Conservation (phyloP, 2,329 filamentous ascomycete species). For the Aspergillus sergii region DNA sequence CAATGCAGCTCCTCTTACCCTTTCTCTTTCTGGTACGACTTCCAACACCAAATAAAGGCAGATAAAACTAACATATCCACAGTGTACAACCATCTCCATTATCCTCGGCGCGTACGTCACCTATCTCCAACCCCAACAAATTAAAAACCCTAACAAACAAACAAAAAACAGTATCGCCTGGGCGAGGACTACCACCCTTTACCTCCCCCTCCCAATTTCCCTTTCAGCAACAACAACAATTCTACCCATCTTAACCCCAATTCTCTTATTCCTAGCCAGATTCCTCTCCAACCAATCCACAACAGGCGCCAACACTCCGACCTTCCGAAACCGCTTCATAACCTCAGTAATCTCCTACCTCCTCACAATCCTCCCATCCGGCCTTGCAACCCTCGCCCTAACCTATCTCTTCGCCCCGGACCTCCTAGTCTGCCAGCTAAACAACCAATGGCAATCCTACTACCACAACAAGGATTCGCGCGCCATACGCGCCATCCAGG, state of each 20-base stretch:
- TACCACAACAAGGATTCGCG: constrained; percentile 34
- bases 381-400: constrained; percentile 33
- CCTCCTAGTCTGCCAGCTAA: constrained; percentile 31
- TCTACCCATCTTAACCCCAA: constrained; percentile 15
- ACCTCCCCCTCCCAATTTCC: constrained; percentile 29
- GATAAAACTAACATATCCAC: not conserved
- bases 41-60: not conserved
- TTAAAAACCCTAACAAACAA: not conserved
- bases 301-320: not conserved
- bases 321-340: not conserved
- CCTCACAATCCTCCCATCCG: constrained; percentile 30
- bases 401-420: constrained; percentile 31
- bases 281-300: not conserved
- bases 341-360: constrained; percentile 17
- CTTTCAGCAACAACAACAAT: constrained; percentile 27
- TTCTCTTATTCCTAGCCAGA: constrained; percentile 15
- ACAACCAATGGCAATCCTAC: constrained; percentile 34
- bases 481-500: constrained; percentile 38
- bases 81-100: not conserved
- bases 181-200: constrained; percentile 25
- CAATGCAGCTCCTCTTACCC: not conserved
- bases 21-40: not conserved
- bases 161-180: constrained; percentile 27
- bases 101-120: constrained; percentile 25
- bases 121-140: not conserved